Percentiles rank a stretch among this genome's conserved stretches.
phyloP scores from a whole-genome alignment of 2,329 filamentous ascomycete genomes.

The Epichloe gansuensis region DNA sequence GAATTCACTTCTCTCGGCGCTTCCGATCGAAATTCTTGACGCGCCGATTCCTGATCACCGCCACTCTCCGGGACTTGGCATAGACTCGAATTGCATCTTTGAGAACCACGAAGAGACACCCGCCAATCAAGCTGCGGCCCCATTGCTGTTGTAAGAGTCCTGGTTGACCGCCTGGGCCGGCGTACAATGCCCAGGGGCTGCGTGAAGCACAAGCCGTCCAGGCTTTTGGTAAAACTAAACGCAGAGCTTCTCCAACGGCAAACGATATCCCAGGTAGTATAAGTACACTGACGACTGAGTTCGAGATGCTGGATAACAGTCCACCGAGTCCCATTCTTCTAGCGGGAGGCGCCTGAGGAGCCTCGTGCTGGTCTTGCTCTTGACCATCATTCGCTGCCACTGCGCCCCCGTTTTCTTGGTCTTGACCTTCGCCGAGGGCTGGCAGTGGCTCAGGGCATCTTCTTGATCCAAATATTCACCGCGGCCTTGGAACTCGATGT shows the following conservation, averaged over 20 bases:
- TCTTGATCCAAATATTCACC: background rate
- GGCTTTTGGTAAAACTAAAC: slow-evolving; percentile 50
- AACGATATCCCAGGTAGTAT: slow-evolving; percentile 75
- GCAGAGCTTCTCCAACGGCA: slow-evolving; percentile 63
- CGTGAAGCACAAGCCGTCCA: slow-evolving; percentile 43
- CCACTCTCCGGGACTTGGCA: slow-evolving; percentile 49
- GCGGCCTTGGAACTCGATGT: background rate
- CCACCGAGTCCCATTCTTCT: slow-evolving; percentile 21
- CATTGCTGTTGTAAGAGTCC: slow-evolving; percentile 73
- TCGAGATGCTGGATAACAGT: slow-evolving; percentile 31
- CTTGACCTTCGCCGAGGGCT: background rate
- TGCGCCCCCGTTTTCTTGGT: background rate
- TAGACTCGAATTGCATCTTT: slow-evolving; percentile 56
- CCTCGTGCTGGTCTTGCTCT: slow-evolving; percentile 18
- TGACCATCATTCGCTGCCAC: slow-evolving; percentile 6
- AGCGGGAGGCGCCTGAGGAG: slow-evolving; percentile 23
- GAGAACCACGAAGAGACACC: slow-evolving; percentile 75
- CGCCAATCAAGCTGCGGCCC: slow-evolving; percentile 81
- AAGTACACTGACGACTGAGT: slow-evolving; percentile 43
- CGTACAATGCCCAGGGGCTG: slow-evolving; percentile 12
- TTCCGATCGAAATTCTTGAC: slow-evolving; percentile 38
- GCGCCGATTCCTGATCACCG: slow-evolving; percentile 40
- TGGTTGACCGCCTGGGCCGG: slow-evolving; percentile 27
- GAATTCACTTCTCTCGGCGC: slow-evolving; percentile 9
- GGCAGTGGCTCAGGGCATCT: background rate